Evolutionary conservation across 2,329 filamentous ascomycete species (phyloP).

Genomic region (Aureobasidium subglaciale): DNA sequence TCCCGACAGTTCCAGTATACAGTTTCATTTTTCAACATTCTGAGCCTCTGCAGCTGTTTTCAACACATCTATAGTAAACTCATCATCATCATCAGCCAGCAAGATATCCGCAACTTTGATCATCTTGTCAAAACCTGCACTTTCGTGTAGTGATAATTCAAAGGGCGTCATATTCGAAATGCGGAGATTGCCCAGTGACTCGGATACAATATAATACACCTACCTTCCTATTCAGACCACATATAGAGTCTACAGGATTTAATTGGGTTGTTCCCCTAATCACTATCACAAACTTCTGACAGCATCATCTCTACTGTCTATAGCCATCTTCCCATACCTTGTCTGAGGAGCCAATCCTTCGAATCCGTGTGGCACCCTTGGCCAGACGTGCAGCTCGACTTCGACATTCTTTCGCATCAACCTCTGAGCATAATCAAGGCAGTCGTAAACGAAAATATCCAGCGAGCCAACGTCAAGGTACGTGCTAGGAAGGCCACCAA

Average conservation of each 20-base stretch:
- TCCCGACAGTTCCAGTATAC: too few species aligned
- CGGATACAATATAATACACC: too few species aligned
- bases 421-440: constrained; percentile 34
- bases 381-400: constrained; percentile 40
- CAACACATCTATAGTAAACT: too few species aligned
- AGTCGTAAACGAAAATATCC: constrained; percentile 40
- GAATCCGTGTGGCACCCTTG: constrained; percentile 36
- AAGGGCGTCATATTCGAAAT: too few species aligned
- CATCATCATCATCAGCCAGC: too few species aligned
- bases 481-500: constrained; percentile 34
- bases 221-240: neutral
- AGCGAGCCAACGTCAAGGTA: constrained; percentile 40
- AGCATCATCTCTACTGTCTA: constrained; percentile 6
- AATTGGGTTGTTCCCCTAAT: neutral
- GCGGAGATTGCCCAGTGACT: too few species aligned
- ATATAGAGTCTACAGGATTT: neutral
- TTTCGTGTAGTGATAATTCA: too few species aligned
- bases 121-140: too few species aligned
- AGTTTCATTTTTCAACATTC: too few species aligned
- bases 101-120: too few species aligned
- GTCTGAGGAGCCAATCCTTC: constrained; percentile 24
- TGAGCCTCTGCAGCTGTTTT: too few species aligned
- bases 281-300: constrained; percentile 8
- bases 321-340: constrained; percentile 8
- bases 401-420: constrained; percentile 37